Evolutionary conservation across 169 alveolate species (phyloP).

Genomic region (Plasmodium gonderi): DNA sequence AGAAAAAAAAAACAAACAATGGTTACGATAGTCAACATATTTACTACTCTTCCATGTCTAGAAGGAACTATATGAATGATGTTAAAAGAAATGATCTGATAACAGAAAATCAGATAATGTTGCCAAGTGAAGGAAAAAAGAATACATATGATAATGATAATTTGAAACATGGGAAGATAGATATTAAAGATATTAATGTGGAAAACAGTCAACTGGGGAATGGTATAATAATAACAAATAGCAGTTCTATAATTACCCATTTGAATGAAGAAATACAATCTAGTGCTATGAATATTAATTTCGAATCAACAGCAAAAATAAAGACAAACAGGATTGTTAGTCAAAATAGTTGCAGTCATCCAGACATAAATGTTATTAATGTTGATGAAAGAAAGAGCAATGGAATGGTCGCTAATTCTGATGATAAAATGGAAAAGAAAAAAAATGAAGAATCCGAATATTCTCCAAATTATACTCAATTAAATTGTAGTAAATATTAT

Average conservation of each 20-base stretch:
- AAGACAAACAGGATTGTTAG: not conserved
- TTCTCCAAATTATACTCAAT: not conserved
- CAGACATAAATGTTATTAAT: not conserved
- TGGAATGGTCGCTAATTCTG: not conserved
- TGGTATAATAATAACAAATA: not conserved
- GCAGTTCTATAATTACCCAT: not conserved
- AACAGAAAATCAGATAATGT: not conserved
- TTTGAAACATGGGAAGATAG: not conserved
- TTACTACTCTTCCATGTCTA: not conserved
- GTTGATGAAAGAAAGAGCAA: not conserved
- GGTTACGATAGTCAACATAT: not conserved
- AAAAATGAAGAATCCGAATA: not conserved
- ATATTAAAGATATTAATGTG: not conserved
- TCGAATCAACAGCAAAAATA: not conserved
- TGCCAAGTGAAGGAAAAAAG: not conserved
- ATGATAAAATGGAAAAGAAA: not conserved
- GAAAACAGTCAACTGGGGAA: not conserved
- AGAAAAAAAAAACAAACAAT: not conserved
- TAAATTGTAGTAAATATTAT: not conserved
- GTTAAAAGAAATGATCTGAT: not conserved
- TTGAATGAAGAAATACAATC: not conserved
- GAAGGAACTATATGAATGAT: not conserved
- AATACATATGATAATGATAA: not conserved
- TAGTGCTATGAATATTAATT: not conserved
- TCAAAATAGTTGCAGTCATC: not conserved